phyloP scores from a whole-genome alignment of 208 protist species.

The Wallacemonas sp. region DNA sequence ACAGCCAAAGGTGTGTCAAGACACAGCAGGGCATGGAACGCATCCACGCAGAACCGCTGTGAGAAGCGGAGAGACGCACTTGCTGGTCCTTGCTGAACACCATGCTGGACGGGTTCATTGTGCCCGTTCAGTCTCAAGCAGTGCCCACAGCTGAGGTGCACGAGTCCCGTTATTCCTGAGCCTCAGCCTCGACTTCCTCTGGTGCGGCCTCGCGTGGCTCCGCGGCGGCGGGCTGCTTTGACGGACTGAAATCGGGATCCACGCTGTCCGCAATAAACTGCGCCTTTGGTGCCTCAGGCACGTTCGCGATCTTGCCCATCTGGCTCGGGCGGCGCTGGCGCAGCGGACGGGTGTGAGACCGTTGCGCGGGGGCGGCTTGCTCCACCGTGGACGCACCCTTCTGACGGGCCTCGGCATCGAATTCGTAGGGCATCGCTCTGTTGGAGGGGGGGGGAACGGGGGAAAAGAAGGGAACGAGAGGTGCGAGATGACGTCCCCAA shows the following conservation, averaged over 20 bases:
- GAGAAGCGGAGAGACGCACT: too few species aligned
- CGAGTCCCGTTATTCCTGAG: too few species aligned
- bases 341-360: constrained; percentile 4
- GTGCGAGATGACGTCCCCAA: too few species aligned
- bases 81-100: too few species aligned
- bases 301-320: constrained; percentile 10
- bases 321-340: constrained; percentile 15
- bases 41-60: too few species aligned
- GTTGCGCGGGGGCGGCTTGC: background rate
- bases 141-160: too few species aligned
- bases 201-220: too few species aligned
- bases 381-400: background rate
- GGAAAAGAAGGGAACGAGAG: constrained; percentile 5
- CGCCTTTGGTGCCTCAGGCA: constrained; percentile 9
- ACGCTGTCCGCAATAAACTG: constrained; percentile 15
- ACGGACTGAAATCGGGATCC: background rate
- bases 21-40: too few species aligned
- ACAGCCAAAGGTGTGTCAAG: background rate
- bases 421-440: constrained; percentile 21
- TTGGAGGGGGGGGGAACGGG: background rate
- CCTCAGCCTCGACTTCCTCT: too few species aligned
- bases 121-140: too few species aligned
- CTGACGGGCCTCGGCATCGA: constrained; percentile 12
- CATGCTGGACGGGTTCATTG: too few species aligned
- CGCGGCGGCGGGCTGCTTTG: too few species aligned